Evolutionary conservation across 169 alveolate species (phyloP).

Genomic region (Condylostoma magnum): DNA sequence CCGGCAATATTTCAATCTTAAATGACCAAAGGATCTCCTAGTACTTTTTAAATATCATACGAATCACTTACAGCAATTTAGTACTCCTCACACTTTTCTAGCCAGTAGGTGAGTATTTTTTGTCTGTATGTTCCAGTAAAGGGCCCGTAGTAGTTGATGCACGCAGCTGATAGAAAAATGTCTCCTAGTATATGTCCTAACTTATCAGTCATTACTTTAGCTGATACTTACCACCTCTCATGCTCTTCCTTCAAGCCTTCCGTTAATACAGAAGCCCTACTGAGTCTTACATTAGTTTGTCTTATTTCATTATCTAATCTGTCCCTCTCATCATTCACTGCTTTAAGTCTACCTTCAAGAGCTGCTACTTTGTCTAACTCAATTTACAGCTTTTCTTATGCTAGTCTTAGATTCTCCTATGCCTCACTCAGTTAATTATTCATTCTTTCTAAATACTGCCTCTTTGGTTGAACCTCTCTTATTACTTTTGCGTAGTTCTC

Average conservation of each 20-base stretch:
- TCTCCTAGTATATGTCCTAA: slow-evolving; percentile 78
- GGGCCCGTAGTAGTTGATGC: slow-evolving; percentile 82
- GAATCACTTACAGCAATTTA: slow-evolving; percentile 58
- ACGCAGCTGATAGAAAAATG: slow-evolving; percentile 89
- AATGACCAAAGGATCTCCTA: slow-evolving; percentile 76
- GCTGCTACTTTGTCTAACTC: slow-evolving; percentile 85
- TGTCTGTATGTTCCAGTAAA: slow-evolving; percentile 80
- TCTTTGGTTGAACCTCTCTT: slow-evolving; percentile 77
- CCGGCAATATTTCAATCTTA: slow-evolving; percentile 83
- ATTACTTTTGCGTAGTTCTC: slow-evolving; percentile 80
- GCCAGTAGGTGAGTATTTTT: slow-evolving; percentile 63
- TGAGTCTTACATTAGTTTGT: slow-evolving; percentile 79
- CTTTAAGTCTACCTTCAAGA: slow-evolving; percentile 76
- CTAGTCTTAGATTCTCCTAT: slow-evolving; percentile 75
- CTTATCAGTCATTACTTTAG: slow-evolving; percentile 64
- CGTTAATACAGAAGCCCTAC: slow-evolving; percentile 88
- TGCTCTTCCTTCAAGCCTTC: slow-evolving; percentile 85
- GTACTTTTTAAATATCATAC: slow-evolving; percentile 57
- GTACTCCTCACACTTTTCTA: slow-evolving; percentile 47
- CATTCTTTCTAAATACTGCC: slow-evolving; percentile 65
- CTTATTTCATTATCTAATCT: slow-evolving; percentile 77
- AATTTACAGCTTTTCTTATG: slow-evolving; percentile 75
- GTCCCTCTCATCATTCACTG: slow-evolving; percentile 76
- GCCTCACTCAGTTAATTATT: slow-evolving; percentile 65
- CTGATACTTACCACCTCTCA: slow-evolving; percentile 89